Base-by-base conservation (phyloP, 1,284 basidiomycete species). In the Schizophyllum amplum region DNA sequence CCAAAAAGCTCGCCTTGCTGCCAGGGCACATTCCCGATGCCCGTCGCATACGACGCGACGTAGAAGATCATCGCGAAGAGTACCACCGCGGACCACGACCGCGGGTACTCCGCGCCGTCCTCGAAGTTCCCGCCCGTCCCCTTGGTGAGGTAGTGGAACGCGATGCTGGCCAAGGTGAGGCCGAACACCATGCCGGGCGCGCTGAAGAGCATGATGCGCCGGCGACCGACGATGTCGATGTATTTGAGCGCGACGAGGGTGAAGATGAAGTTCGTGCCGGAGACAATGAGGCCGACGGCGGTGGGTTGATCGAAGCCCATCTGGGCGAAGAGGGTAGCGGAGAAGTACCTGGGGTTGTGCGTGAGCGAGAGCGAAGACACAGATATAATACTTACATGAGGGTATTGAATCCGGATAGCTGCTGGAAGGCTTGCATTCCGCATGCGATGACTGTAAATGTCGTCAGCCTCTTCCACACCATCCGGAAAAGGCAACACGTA, bases 1-100 rank as follows among this genome's bases (percentile, higher is more conserved):
- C 76, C 77, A 71, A 92, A 92, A 24, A 93, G 78, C 68, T 93
- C 90, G 59, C 89, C 89, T 67, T 93, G 90, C 65, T 92, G 89
- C 90, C 90, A 93, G 0, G 91, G 90, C 0, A 92, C 86, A 65
- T 92, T 92, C 0, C 79, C 79, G 6, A 89, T 70, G 0, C 88
- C 87, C 0, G 82, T 87, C 0, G 89, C 91, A 66, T 92, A 94
- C 5, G 86, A 88, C 1, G 87, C 87, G 24, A 92, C 89, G 70
- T 87, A 94, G 61, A 89, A 67, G 60, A 92, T 83, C 88, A 93
- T 92, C 23, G 85, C 82, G 20, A 86, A 64, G 20, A 93, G 71
- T n/a, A 93, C 86, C 57, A 88, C 72, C 0, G 80, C 77, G 2
- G 87, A 84, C 80, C 83, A 89, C 5, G 76, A 69, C 15, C 72